Evolutionary conservation across 2,329 filamentous ascomycete species (phyloP).

Genomic region (Exophiala oligosperma): DNA sequence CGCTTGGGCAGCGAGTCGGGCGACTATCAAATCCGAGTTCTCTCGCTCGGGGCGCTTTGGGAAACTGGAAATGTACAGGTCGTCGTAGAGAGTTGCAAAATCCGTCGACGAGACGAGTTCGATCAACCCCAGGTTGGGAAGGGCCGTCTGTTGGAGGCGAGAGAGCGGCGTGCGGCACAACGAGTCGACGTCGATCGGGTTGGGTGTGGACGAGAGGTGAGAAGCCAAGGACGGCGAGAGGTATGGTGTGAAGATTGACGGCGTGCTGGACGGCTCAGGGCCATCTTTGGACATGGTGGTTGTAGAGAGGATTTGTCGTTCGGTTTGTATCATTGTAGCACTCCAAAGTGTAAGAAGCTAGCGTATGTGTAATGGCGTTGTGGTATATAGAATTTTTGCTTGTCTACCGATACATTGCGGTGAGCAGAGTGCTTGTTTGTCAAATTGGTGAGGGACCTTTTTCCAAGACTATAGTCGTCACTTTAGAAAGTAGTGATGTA

Average conservation of each 20-base stretch:
- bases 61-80: conserved; percentile 25
- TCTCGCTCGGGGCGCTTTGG: conserved; percentile 22
- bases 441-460: no score
- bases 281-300: neutral
- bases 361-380: no score
- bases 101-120: conserved; percentile 25
- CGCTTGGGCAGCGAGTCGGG: conserved; percentile 23
- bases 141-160: conserved; percentile 16
- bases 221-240: conserved; percentile 8
- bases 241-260: conserved; percentile 15
- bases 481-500: no score
- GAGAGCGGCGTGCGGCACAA: conserved; percentile 12
- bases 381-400: no score
- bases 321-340: no score
- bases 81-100: conserved; percentile 22
- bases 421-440: no score
- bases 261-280: neutral
- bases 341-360: no score
- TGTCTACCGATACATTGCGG: no score
- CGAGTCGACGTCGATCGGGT: conserved; percentile 10
- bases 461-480: no score
- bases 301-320: neutral
- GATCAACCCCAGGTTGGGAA: conserved; percentile 24
- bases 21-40: conserved; percentile 23
- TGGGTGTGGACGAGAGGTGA: conserved; percentile 6